Evolutionary conservation across 192 early-diverging fungal genomes (phyloP).

Genomic region (Dimargaris cristalligena): DNA sequence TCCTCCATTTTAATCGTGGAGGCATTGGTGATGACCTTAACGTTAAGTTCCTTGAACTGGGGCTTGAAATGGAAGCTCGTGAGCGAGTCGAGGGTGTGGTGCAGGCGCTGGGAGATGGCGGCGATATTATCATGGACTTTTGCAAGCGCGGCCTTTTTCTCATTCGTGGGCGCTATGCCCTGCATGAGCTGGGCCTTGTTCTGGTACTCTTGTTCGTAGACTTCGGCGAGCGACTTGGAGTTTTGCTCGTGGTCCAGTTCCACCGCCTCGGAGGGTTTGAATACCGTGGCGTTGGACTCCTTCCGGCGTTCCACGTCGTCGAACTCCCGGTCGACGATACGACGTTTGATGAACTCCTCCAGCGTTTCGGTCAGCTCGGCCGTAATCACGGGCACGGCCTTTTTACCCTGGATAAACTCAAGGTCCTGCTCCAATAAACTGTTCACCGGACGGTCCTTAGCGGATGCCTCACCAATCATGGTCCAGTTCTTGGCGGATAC

Average conservation of each 20-base stretch:
- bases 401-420: slow-evolving; percentile 76
- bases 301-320: slow-evolving; percentile 89
- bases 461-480: slow-evolving; percentile 67
- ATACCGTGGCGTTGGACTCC: slow-evolving; percentile 50
- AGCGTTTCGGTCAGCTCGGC: slow-evolving; percentile 72
- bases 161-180: slow-evolving; percentile 52
- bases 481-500: slow-evolving; percentile 78
- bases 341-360: slow-evolving; percentile 85
- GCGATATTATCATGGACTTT: slow-evolving; percentile 72
- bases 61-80: slow-evolving; percentile 91
- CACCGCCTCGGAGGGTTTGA: slow-evolving; percentile 50
- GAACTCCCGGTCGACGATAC: slow-evolving; percentile 76
- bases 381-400: slow-evolving; percentile 89
- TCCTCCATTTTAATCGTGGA: slow-evolving; percentile 91
- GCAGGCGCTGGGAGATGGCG: slow-evolving; percentile 56
- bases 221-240: slow-evolving; percentile 72
- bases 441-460: slow-evolving; percentile 72
- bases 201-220: slow-evolving; percentile 84
- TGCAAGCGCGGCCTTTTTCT: slow-evolving; percentile 30
- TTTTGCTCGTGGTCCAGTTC: slow-evolving; percentile 77
- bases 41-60: slow-evolving; percentile 56
- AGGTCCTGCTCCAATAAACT: slow-evolving; percentile 86
- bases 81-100: slow-evolving; percentile 74
- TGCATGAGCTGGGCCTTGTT: slow-evolving; percentile 31
- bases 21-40: slow-evolving; percentile 56